A percentile compares a stretch with the other conserved stretches of the same genome.
Evolutionary conservation across 2,329 filamentous ascomycete genomes (phyloP).

Genomic region (Myriosclerotinia duriaeana): DNA sequence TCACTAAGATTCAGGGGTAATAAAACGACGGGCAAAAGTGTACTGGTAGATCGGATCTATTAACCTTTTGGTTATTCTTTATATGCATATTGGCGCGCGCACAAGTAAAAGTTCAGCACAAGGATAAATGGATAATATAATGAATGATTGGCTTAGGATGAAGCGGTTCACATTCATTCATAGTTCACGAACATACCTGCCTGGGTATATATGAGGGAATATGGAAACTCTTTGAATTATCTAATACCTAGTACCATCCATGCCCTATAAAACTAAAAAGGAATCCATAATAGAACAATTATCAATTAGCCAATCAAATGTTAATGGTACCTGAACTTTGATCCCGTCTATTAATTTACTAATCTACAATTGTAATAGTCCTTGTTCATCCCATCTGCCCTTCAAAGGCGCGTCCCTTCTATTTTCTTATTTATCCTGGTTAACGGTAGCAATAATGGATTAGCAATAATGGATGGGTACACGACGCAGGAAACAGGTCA

Average conservation of each 20-base stretch:
- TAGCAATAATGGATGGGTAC: neutral
- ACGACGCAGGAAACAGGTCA: neutral
- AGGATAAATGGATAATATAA: neutral
- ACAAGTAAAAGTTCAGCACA: neutral
- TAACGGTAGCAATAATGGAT: too few species aligned
- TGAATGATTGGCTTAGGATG: neutral
- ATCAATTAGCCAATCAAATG: slow-evolving; percentile 13
- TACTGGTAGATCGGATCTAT: slow-evolving; percentile 11
- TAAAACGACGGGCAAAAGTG: neutral
- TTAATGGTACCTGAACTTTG: neutral
- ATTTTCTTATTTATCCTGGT: too few species aligned
- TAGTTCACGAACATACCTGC: too few species aligned
- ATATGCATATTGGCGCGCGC: slow-evolving; percentile 9
- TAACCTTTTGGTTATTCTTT: neutral
- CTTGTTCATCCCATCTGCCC: neutral
- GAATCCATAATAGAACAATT: too few species aligned
- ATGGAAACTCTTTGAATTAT: too few species aligned
- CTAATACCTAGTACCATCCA: too few species aligned
- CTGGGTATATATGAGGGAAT: too few species aligned
- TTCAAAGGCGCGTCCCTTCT: neutral
- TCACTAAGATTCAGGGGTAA: too few species aligned
- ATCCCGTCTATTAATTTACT: too few species aligned
- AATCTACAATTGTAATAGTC: neutral
- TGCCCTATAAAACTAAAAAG: too few species aligned
- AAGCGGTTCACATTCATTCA: too few species aligned